These are phyloP conservation scores for Trichoderma virens DNA, from an alignment of 495 filamentous ascomycete species.

Conservation along the genomic window DNA sequence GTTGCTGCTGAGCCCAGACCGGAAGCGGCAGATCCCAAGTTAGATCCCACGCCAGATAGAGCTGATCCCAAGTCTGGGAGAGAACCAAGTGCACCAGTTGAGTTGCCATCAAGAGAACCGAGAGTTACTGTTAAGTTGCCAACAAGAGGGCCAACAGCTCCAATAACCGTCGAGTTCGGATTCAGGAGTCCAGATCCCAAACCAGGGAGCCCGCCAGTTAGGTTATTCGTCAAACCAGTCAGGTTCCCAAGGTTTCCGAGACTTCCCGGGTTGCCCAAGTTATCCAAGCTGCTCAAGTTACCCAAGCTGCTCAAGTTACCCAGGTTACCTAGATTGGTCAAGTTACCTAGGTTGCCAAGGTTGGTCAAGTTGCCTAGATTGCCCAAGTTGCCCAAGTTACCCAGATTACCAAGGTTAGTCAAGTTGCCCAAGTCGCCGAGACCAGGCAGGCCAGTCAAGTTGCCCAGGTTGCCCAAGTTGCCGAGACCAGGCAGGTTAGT, in stretches of 20 bases:
- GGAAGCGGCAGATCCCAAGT: neutral
- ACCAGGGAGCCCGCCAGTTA: neutral
- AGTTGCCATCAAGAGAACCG: neutral
- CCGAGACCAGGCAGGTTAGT: neutral
- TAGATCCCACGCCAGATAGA: neutral
- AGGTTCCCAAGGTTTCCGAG: neutral
- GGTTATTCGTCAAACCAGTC: neutral
- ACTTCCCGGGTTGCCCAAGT: neutral
- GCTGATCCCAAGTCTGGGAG: neutral
- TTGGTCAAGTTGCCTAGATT: neutral
- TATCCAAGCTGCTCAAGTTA: neutral
- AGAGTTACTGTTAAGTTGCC: neutral
- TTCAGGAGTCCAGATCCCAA: neutral
- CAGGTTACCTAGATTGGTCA: neutral
- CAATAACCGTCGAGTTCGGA: neutral
- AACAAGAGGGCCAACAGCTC: neutral
- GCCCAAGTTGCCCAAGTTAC: neutral
- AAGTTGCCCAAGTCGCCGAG: neutral
- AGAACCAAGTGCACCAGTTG: neutral
- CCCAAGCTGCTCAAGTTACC: too few relatives aligned
- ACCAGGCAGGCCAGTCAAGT: too few relatives aligned
- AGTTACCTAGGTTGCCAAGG: neutral
- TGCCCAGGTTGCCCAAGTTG: neutral
- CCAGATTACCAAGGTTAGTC: too few relatives aligned
- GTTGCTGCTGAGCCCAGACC: neutral